Evolutionary conservation across 2,329 filamentous ascomycete genomes (phyloP), one percentile per base, ranked within the genome.

Genomic region (Alternaria sp.): DNA sequence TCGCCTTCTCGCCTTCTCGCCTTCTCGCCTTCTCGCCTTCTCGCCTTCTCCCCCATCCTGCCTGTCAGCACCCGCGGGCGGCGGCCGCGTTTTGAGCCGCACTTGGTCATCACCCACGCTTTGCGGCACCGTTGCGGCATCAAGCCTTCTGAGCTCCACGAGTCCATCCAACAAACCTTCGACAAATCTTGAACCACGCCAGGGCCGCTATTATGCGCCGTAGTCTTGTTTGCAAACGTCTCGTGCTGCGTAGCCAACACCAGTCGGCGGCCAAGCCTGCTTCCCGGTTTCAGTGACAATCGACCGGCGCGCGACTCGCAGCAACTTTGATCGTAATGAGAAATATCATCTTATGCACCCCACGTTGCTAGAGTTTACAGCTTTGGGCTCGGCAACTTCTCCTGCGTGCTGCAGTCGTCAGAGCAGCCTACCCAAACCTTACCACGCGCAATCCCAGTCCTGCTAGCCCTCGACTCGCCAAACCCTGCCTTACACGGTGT

Each of bases 71-170:
- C 55, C 63, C 61, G 65, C 54, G 54, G 61, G 58, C 63, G 69
- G 71, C 72, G 70, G 56, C 72, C 68, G 72, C 71, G 69, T 70
- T 72, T 56, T 69, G 67, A 75, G 69, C 71, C 69, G 68, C 67
- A 63, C 48, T 45, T 51, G 24, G n/a, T 36, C 60, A 52, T 58
- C 48, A 23, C 42, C 55, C 50, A 48, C 11, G 48, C 48, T 34
- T 33, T 23, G 34, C 54, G 34, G 48, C 49, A 26, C 54, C 39
- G 26, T 53, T 45, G 48, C 40, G 31, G 46, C 28, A 40, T 37
- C 42, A 46, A 53, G 44, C 29, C 31, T 28, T 7, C 33, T 45
- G 10, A 31, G 39, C 55, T 33, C 51, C 33, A 50, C 42, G 39
- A 34, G n/a, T 26, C 39, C 24, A 14, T 34, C 21, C 28, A 24